Evolutionary conservation across 306 rosid species (phyloP), one percentile per base, ranked within the genome.

Genomic region (Vicia sativa): DNA sequence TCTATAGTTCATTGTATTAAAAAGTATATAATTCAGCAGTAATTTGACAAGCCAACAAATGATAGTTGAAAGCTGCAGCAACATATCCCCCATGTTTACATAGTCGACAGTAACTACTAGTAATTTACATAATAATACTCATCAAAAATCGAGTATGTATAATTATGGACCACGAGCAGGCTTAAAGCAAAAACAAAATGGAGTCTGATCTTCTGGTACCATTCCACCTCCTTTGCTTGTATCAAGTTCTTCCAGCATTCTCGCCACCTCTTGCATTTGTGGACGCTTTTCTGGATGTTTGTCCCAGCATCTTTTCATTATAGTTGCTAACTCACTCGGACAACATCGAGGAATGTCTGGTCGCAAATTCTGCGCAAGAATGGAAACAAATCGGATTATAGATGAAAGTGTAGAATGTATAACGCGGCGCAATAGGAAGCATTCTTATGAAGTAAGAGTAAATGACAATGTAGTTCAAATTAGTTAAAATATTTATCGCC

Each of bases 211-310:
- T 0, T 91, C 87, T 0, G 83, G 81, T 56, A 83, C 75, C 91
- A 89, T 86, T 49, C 91, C 95, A 37, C 91, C 91, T 31, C 97
- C 95, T 68, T 84, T 85, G 82, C 85, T 87, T 2, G 95, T 85
- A 62, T 92, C 95, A 19, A 87, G 45, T 16, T 84, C 92, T 75
- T 92, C 93, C 8, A 87, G 67, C 87, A 87, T 21, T 41, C 43
- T 84, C 76, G 87, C 95, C 6, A 89, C 97, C 26, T 84, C 95
- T 7, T 74, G 85, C 96, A 92, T 92, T 65, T 87, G 85, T 0
- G 90, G 96, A 5, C 95, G 88, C 71, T 64, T 92, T 65, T 80
- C 79, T 9, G 97, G 86, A 55, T 86, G 78, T 53, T 75, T 77
- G 35, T 82, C 87, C 96, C 95, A 89, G 52, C 97, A 87, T 84